Percentiles rank a stretch among this genome's conserved stretches.
phyloP scores from a whole-genome alignment of 2,329 filamentous ascomycete genomes.

The Fusarium domesticum region DNA sequence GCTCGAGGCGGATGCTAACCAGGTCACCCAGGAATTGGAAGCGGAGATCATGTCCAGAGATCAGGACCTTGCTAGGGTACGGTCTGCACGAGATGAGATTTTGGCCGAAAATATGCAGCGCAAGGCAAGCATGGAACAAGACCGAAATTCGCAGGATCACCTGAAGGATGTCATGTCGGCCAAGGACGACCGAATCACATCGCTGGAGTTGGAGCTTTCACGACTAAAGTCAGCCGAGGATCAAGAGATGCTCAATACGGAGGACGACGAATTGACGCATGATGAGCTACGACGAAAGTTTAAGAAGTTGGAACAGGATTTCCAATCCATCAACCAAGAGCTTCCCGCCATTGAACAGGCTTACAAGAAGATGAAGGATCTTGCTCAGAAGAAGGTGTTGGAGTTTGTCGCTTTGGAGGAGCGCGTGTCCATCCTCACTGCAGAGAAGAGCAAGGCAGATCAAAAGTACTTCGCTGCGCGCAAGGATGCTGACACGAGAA shows the following conservation, averaged over 20 bases:
- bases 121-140: slow-evolving; percentile 75
- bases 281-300: slow-evolving; percentile 75
- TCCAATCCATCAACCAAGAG: slow-evolving; percentile 80
- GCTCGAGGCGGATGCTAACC: slow-evolving; percentile 76
- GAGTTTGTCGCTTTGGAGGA: slow-evolving; percentile 77
- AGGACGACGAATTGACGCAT: slow-evolving; percentile 56
- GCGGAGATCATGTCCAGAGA: slow-evolving; percentile 77
- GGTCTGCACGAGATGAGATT: slow-evolving; percentile 80
- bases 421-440: slow-evolving; percentile 66
- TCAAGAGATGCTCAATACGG: slow-evolving; percentile 42
- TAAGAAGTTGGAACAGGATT: slow-evolving; percentile 72
- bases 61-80: slow-evolving; percentile 79
- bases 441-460: slow-evolving; percentile 94
- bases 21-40: slow-evolving; percentile 72
- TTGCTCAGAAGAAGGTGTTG: slow-evolving; percentile 83
- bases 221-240: slow-evolving; percentile 57
- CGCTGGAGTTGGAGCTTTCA: slow-evolving; percentile 78
- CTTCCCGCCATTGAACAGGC: slow-evolving; percentile 85
- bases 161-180: slow-evolving; percentile 77
- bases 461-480: slow-evolving; percentile 97
- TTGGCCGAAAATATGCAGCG: slow-evolving; percentile 76
- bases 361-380: slow-evolving; percentile 81
- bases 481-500: slow-evolving; percentile 85
- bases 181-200: slow-evolving; percentile 74
- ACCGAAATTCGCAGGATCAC: slow-evolving; percentile 65